A percentile compares a stretch with the other conserved stretches of the same genome.
Evolutionary conservation across 73 alveolate species (phyloP).

Genomic region (Paramecium bursaria): DNA sequence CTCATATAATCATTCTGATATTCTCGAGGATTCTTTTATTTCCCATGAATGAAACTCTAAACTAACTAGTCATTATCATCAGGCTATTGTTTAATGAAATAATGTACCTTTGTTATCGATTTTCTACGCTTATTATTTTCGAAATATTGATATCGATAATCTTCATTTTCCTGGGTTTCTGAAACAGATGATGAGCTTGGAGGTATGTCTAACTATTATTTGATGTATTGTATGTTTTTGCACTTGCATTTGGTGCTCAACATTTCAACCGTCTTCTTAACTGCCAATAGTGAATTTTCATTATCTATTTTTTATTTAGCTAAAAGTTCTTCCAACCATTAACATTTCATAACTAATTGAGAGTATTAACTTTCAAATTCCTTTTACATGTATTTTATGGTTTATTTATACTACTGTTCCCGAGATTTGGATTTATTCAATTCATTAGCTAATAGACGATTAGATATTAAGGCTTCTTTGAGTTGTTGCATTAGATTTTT

Average conservation of each 20-base stretch:
- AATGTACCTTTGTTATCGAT: no score
- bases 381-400: background rate
- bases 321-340: constrained; percentile 25
- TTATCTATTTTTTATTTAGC: constrained; percentile 32
- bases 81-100: no score
- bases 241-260: constrained; percentile 13
- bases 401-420: constrained; percentile 20
- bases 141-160: no score
- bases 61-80: no score
- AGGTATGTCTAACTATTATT: no score
- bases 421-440: constrained; percentile 1
- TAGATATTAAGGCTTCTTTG: constrained; percentile 1
- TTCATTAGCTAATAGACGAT: constrained; percentile 40
- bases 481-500: constrained; percentile 15
- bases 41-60: no score
- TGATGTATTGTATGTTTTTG: no score
- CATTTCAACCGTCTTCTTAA: constrained; percentile 18
- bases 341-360: background rate
- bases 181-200: no score
- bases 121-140: no score
- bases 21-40: no score
- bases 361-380: background rate
- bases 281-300: constrained; percentile 45
- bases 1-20: no score
- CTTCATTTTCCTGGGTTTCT: no score